Evolutionary conservation across 179 eudicot species (phyloP).

Genomic region (Carnegiea gigantea): DNA sequence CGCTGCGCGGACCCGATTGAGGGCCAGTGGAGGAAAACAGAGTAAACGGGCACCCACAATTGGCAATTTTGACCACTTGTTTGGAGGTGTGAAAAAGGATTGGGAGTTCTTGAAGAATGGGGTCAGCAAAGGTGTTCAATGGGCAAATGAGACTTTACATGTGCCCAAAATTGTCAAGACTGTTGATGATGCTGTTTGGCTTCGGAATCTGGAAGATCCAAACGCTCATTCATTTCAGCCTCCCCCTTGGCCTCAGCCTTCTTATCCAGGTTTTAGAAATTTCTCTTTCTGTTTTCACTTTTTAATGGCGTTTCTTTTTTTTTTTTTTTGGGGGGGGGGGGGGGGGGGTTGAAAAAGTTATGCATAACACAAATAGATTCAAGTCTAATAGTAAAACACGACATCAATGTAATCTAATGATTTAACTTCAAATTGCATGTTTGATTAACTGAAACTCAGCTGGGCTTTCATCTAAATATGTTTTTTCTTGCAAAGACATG

Average conservation of each 20-base stretch:
- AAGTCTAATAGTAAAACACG: too few relatives aligned
- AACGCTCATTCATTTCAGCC: constrained; percentile 25
- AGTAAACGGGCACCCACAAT: constrained; percentile 27
- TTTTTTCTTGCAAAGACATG: too few relatives aligned
- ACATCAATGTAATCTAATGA: too few relatives aligned
- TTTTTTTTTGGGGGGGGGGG: not conserved
- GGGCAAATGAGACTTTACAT: constrained; percentile 53
- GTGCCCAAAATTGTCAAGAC: constrained; percentile 44
- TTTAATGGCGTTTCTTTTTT: not conserved
- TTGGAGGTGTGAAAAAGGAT: constrained; percentile 59
- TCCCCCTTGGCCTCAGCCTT: constrained; percentile 68
- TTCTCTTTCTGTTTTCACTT: not conserved
- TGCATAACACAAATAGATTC: too few relatives aligned
- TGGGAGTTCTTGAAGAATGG: constrained; percentile 52
- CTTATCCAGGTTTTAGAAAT: constrained; percentile 59
- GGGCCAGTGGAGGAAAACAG: constrained; percentile 6
- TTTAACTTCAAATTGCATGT: too few relatives aligned
- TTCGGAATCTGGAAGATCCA: constrained; percentile 67
- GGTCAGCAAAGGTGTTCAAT: constrained; percentile 36
- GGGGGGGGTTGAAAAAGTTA: too few relatives aligned
- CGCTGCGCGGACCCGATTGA: not conserved
- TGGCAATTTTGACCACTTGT: constrained; percentile 51
- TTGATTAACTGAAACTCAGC: too few relatives aligned
- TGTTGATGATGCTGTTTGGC: constrained; percentile 68
- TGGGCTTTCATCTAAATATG: too few relatives aligned